Percentiles rank a stretch among this genome's conserved stretches.
phyloP scores from a whole-genome alignment of 2,329 filamentous ascomycete species.

The Anthostomella pinea region DNA sequence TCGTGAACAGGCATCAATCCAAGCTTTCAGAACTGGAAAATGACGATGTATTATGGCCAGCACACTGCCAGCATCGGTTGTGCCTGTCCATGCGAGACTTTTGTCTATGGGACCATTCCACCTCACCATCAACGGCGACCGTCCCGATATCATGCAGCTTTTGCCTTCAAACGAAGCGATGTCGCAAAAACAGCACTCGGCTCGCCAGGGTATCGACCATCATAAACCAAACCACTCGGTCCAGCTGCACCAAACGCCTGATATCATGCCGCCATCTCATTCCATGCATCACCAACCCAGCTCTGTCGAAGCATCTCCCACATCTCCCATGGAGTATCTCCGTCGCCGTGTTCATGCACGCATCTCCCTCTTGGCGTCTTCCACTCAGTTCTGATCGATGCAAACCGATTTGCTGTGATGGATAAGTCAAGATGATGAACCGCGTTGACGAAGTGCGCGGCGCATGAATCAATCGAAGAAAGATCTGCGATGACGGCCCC shows the following conservation, averaged over 20 bases:
- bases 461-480: conserved; percentile 15
- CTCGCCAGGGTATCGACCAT: conserved; percentile 23
- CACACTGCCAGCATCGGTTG: too few relatives aligned
- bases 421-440: too few relatives aligned
- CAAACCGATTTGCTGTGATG: not conserved
- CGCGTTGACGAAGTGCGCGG: conserved; percentile 8
- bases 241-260: conserved; percentile 24
- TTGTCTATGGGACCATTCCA: too few relatives aligned
- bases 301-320: conserved; percentile 1
- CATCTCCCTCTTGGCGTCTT: too few relatives aligned
- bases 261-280: conserved; percentile 8
- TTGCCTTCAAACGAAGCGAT: conserved; percentile 4
- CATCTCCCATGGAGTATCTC: conserved; percentile 3
- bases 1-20: too few relatives aligned
- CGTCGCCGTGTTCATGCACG: too few relatives aligned
- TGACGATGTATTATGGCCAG: too few relatives aligned
- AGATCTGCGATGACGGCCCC: conserved; percentile 15
- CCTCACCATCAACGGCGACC: too few relatives aligned
- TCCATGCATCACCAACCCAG: conserved; percentile 7
- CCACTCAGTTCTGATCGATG: too few relatives aligned
- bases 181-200: conserved; percentile 7
- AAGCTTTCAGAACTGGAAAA: too few relatives aligned
- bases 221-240: conserved; percentile 26
- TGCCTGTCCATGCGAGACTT: too few relatives aligned
- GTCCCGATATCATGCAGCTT: too few relatives aligned